Conservation (phyloP, 2,329 filamentous ascomycete genomes). For the Fusarium foetens region DNA sequence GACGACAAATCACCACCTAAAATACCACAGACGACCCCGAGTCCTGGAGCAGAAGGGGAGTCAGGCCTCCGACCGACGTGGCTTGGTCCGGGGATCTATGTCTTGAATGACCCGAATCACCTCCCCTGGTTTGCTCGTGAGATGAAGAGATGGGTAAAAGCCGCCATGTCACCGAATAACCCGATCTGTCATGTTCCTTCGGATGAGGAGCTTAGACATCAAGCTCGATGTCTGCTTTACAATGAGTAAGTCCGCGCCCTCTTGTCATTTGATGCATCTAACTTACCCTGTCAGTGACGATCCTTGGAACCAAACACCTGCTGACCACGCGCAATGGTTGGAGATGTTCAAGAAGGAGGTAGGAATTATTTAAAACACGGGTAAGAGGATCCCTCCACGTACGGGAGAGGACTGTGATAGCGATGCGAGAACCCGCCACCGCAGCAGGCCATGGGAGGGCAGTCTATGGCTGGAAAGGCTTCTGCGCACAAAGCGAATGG, state of each 20-base stretch:
- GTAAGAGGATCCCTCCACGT: neutral
- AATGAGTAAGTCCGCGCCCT: conserved; percentile 41
- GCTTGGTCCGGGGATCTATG: conserved; percentile 29
- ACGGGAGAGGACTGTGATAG: too few species aligned
- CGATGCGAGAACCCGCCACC: too few species aligned
- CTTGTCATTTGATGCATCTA: fast-evolving
- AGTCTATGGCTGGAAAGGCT: neutral
- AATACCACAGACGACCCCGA: neutral
- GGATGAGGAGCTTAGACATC: conserved; percentile 50
- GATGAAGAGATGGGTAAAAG: conserved; percentile 43
- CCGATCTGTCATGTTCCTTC: conserved; percentile 48
- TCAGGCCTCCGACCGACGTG: conserved; percentile 22
- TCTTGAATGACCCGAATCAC: conserved; percentile 43
- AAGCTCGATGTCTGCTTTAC: conserved; percentile 49
- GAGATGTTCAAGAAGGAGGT: conserved; percentile 65
- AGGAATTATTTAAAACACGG: conserved; percentile 50
- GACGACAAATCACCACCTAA: neutral
- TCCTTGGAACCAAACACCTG: conserved; percentile 67
- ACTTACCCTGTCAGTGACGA: conserved; percentile 57
- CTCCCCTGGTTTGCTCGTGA: conserved; percentile 41
- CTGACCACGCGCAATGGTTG: conserved; percentile 67
- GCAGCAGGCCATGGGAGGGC: neutral
- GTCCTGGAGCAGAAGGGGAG: neutral
- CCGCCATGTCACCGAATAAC: conserved; percentile 49
- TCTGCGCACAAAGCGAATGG: conserved; percentile 30